phyloP scores from a whole-genome alignment of 163 green algal species.

The Chlamydomonas reinhardtii region DNA sequence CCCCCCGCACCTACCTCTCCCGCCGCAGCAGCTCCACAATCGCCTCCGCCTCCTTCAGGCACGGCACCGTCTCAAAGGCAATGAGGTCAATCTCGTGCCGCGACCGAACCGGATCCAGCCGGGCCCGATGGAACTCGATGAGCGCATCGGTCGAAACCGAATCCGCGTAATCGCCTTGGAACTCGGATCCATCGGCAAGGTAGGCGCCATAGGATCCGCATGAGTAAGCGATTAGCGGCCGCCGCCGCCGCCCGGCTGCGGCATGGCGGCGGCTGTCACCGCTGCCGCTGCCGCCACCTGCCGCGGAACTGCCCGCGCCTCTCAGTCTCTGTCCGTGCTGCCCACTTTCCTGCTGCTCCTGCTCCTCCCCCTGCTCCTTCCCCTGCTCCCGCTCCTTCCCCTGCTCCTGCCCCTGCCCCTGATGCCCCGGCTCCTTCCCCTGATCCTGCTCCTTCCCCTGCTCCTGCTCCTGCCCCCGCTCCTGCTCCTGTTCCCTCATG shows the following conservation, averaged over 20 bases:
- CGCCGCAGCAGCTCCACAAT: slow-evolving; percentile 28
- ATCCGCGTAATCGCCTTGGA: slow-evolving; percentile 50
- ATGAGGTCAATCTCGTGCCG: slow-evolving; percentile 53
- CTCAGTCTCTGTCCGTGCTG: too few relatives aligned
- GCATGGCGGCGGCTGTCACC: neutral
- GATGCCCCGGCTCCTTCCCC: too few relatives aligned
- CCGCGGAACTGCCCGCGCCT: too few relatives aligned
- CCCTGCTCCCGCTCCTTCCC: neutral
- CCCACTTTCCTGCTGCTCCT: neutral
- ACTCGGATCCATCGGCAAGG: slow-evolving; percentile 58
- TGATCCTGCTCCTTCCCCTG: neutral
- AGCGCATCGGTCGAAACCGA: slow-evolving; percentile 41
- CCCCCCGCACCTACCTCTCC: neutral
- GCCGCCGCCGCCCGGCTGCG: neutral
- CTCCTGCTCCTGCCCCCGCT: too few relatives aligned
- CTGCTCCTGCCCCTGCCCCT: neutral
- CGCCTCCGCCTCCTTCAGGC: slow-evolving; percentile 36
- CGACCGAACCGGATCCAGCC: slow-evolving; percentile 44
- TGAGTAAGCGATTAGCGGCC: slow-evolving; percentile 44
- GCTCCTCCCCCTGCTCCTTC: neutral
- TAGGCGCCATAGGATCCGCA: slow-evolving; percentile 54
- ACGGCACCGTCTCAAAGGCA: slow-evolving; percentile 61
- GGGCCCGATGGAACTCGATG: slow-evolving; percentile 37
- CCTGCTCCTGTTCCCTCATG: neutral
- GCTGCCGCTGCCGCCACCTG: neutral